Percentiles rank a stretch among this genome's conserved stretches.
Conservation (phyloP, 1,284 basidiomycete genomes). For the Cryptococcus wingfieldii region DNA sequence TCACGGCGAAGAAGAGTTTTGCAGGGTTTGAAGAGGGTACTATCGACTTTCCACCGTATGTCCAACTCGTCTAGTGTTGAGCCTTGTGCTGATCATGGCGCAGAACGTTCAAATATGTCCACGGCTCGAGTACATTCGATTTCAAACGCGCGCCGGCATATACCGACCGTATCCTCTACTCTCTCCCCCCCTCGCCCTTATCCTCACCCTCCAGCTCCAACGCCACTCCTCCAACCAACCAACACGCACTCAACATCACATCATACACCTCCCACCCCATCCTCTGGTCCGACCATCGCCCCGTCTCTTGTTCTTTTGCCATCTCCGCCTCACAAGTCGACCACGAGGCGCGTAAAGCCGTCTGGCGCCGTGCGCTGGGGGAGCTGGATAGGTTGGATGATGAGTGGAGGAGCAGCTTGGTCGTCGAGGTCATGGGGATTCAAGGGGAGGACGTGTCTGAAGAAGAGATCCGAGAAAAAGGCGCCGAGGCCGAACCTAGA, state of each 20-base stretch:
- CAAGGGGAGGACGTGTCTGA: constrained; percentile 2
- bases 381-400: constrained; percentile 50
- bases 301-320: constrained; percentile 25
- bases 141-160: constrained; percentile 39
- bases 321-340: constrained; percentile 27
- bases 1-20: constrained; percentile 34
- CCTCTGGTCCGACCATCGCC: constrained; percentile 44
- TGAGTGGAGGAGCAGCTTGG: constrained; percentile 51
- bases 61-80: not conserved
- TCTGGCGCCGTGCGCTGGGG: constrained; percentile 40
- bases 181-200: constrained; percentile 4
- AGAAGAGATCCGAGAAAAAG: not conserved
- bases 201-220: constrained; percentile 36
- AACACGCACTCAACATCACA: constrained; percentile 25
- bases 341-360: constrained; percentile 32
- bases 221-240: constrained; percentile 47
- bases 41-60: constrained; percentile 40
- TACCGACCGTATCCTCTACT: constrained; percentile 38
- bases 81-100: not conserved
- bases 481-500: too few species aligned
- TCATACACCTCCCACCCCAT: constrained; percentile 34
- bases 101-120: constrained; percentile 44
- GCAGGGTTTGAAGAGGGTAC: constrained; percentile 29
- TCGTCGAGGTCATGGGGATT: constrained; percentile 35
- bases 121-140: constrained; percentile 37